These are phyloP conservation scores for Penicillium sp. DNA, from an alignment of 2,329 filamentous ascomycete genomes.

Conservation along the genomic window DNA sequence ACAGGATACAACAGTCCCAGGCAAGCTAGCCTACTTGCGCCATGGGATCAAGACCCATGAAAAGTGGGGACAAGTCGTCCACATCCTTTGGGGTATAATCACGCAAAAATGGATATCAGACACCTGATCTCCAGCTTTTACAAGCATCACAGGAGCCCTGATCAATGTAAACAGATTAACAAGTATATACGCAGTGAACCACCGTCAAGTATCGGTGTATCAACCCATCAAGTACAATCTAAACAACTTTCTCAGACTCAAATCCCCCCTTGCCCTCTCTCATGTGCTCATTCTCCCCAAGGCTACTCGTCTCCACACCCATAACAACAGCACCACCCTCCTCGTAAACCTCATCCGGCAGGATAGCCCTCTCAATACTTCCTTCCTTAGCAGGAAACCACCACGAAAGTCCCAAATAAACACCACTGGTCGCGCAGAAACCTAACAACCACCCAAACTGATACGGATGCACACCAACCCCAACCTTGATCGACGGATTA, in stretches of 20 bases:
- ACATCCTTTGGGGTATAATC: background rate
- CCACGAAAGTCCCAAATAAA: conserved; percentile 55
- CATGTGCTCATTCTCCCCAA: background rate
- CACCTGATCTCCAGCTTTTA: background rate
- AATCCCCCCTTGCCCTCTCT: background rate
- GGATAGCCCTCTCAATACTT: conserved; percentile 42
- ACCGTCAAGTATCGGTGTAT: background rate
- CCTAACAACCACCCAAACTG: conserved; percentile 67
- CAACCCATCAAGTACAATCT: background rate
- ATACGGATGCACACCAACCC: conserved; percentile 58
- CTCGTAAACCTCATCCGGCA: conserved; percentile 41
- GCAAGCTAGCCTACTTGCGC: background rate
- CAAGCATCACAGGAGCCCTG: background rate
- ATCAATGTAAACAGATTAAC: background rate
- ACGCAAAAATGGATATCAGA: background rate
- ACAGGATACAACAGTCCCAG: background rate
- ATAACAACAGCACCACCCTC: conserved; percentile 17
- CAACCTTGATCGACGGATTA: conserved; percentile 36
- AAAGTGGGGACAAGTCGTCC: background rate
- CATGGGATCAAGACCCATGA: background rate
- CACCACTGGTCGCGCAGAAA: conserved; percentile 55
- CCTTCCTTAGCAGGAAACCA: conserved; percentile 53
- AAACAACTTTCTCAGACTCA: background rate
- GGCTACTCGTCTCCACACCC: conserved; percentile 15
- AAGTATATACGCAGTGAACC: background rate